phyloP scores from a whole-genome alignment of 129 eudicot genomes.

The Escallonia rubra region DNA sequence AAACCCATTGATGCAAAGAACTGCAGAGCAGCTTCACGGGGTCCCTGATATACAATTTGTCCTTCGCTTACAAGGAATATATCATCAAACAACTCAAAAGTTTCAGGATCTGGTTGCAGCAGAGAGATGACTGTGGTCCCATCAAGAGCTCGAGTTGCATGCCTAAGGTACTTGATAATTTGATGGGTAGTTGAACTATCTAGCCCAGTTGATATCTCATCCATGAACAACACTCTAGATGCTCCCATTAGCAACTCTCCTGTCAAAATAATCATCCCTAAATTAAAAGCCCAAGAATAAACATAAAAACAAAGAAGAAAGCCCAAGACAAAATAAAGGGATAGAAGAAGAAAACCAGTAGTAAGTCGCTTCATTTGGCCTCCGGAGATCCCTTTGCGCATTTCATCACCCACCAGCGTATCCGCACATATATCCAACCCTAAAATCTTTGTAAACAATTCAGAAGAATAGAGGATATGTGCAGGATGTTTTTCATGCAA shows the following conservation, averaged over 20 bases:
- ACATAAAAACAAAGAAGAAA: not conserved
- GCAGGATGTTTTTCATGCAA: constrained; percentile 1
- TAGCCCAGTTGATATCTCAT: constrained; percentile 93
- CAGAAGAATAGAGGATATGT: constrained; percentile 24
- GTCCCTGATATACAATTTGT: constrained; percentile 89
- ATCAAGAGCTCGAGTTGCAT: constrained; percentile 62
- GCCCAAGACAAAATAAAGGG: not conserved
- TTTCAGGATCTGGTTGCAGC: constrained; percentile 86
- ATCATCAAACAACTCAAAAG: constrained; percentile 82
- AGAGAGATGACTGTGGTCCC: constrained; percentile 75
- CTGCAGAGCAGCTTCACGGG: constrained; percentile 56
- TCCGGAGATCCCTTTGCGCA: constrained; percentile 95
- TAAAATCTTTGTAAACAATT: constrained; percentile 62
- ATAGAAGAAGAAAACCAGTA: constrained; percentile 37
- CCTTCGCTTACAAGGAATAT: constrained; percentile 74
- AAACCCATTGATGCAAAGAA: constrained; percentile 88
- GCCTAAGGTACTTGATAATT: constrained; percentile 70
- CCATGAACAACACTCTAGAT: constrained; percentile 75
- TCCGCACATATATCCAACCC: constrained; percentile 86
- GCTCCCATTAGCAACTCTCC: constrained; percentile 85
- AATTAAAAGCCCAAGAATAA: constrained; percentile 7
- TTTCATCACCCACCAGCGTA: constrained; percentile 90
- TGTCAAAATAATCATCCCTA: constrained; percentile 20
- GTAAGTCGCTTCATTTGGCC: constrained; percentile 94
- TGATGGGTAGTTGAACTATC: constrained; percentile 91